Conservation (phyloP, 306 rosid genomes). For the Clitoria ternatea region DNA sequence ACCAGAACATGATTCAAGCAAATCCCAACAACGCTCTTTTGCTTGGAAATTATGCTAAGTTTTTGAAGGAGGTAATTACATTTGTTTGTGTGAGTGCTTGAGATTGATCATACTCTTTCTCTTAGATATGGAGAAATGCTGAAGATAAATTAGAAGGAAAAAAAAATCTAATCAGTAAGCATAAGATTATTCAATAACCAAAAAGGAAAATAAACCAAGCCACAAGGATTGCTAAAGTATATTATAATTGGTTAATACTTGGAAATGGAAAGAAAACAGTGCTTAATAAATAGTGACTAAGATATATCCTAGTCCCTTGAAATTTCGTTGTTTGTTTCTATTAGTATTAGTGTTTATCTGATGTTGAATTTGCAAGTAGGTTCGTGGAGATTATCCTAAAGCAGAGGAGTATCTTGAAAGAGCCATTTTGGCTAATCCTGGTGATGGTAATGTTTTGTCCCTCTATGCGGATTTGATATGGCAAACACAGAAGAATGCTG, state of each 20-base stretch:
- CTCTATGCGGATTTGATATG: constrained; percentile 73
- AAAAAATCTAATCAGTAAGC: background rate
- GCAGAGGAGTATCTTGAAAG: constrained; percentile 79
- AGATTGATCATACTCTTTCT: background rate
- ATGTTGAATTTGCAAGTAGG: constrained; percentile 41
- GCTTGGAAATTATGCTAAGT: constrained; percentile 86
- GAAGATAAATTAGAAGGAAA: background rate
- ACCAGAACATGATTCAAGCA: constrained; percentile 70
- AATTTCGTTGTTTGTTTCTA: background rate
- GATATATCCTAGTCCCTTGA: background rate
- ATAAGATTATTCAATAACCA: background rate
- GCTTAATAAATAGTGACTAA: background rate
- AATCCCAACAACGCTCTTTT: constrained; percentile 74
- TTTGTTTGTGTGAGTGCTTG: background rate
- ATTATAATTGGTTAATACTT: background rate
- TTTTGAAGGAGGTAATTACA: constrained; percentile 64
- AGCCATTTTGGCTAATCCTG: constrained; percentile 68
- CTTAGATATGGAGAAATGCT: background rate
- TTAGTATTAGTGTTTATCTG: background rate
- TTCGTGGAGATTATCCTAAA: constrained; percentile 62
- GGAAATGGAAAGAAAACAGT: background rate
- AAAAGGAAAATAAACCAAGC: background rate
- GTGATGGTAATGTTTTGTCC: constrained; percentile 49
- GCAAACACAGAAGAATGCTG: constrained; percentile 55
- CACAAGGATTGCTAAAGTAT: background rate